Base-by-base conservation (phyloP, 371 early-diverging fungal genomes). In the Rhizopus sp. region DNA sequence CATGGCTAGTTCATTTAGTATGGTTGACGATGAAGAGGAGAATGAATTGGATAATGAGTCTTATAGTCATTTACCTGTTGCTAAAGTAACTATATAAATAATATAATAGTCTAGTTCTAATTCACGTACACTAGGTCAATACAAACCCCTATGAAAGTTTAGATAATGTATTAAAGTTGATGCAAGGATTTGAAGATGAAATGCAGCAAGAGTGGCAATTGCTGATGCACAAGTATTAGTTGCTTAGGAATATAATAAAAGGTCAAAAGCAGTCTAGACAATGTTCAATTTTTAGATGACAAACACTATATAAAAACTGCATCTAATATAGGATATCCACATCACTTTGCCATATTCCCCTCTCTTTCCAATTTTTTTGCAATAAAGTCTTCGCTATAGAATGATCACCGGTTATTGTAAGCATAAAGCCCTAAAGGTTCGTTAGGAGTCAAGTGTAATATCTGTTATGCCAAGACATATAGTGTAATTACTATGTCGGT, bases 131-230 rank as follows among this genome's bases (percentile, higher is more conserved):
- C n/a, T n/a, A n/a, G 44, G 16, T n/a, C n/a, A 7, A n/a, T 7
- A 42, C 35, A 17, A 49, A 34, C 8, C 31, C 38, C 7, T 33
- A 33, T 3, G 53, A 59, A 45, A 40, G n/a, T 16, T 13, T 57
- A 31, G 57, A 57, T 9, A 32, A 32, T 3, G 39, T 59, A 15
- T 50, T 57, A 8, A 57, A 60, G 17, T 35, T 55, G 13, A 32
- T 54, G 5, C 42, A 38, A 47, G 49, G 46, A 0, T 66, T 66
- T 50, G 62, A 61, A 50, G 62, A 62, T 45, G 66, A 61, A 57
- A 66, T 66, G 62, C 57, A 66, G 4, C 45, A 62, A 40, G 58
- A 62, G 40, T 66, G 66, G 66, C 44, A 62, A 30, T 50, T 39
- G 12, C 9, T 66, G 23, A 34, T 45, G 15, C 15, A 49, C 3